Conservation (phyloP, 108 stramenopile species). For the Cylindrotheca fusiformis region DNA sequence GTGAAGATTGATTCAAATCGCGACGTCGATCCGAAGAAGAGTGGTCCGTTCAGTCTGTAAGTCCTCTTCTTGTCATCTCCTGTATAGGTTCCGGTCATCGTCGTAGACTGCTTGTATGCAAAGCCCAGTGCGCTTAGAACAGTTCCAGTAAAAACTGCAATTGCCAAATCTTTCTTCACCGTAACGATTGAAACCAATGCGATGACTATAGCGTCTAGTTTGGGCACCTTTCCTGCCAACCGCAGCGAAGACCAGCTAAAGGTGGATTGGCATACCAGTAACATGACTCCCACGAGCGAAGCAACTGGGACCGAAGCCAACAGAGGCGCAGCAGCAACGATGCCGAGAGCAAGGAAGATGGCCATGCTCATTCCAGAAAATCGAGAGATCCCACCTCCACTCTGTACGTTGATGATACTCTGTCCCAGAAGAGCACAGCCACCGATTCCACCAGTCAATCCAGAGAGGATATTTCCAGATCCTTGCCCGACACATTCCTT, state of each 20-base stretch:
- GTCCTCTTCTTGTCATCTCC: constrained; percentile 28
- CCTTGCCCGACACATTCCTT: constrained; percentile 74
- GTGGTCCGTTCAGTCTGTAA: constrained; percentile 75
- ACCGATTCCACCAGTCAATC: constrained; percentile 76
- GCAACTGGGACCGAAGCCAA: constrained; percentile 68
- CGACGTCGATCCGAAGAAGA: constrained; percentile 76
- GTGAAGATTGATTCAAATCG: constrained; percentile 54
- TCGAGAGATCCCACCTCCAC: constrained; percentile 62
- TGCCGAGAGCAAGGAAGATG: constrained; percentile 63
- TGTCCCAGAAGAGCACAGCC: constrained; percentile 87
- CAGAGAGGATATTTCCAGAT: constrained; percentile 61
- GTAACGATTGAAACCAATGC: constrained; percentile 59
- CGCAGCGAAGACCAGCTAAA: constrained; percentile 76
- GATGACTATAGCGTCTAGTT: constrained; percentile 68
- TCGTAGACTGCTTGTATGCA: constrained; percentile 71
- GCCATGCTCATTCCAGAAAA: constrained; percentile 76
- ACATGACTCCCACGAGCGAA: constrained; percentile 74
- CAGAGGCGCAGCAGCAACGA: constrained; percentile 65
- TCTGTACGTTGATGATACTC: constrained; percentile 73
- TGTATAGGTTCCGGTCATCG: constrained; percentile 30
- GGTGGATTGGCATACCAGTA: constrained; percentile 75
- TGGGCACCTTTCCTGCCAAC: constrained; percentile 66
- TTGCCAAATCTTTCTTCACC: constrained; percentile 65
- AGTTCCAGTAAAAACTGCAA: constrained; percentile 66
- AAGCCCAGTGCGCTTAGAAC: constrained; percentile 70